Percentiles rank a stretch among this genome's conserved stretches.
phyloP scores from a whole-genome alignment of 2,329 filamentous ascomycete genomes.

The Xenoacremonium recifei region DNA sequence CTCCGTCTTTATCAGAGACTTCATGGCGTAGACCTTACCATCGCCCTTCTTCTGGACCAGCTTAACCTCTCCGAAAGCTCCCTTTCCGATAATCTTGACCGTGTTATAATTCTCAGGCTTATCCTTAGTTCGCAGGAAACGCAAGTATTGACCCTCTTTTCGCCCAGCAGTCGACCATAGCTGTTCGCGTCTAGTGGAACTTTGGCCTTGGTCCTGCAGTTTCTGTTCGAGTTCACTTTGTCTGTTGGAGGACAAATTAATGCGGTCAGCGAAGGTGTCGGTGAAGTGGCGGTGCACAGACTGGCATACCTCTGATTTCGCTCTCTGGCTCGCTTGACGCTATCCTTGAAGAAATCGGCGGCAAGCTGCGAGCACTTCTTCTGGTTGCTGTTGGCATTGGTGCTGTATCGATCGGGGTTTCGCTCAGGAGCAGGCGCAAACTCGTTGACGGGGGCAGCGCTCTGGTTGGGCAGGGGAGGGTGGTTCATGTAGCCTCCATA shows the following conservation, averaged over 20 bases:
- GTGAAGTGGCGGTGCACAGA: not conserved
- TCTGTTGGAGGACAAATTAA: slow-evolving; percentile 44
- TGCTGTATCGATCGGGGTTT: slow-evolving; percentile 76
- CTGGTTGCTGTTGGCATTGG: slow-evolving; percentile 65
- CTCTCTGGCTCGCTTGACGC: slow-evolving; percentile 91
- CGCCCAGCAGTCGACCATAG: slow-evolving; percentile 82
- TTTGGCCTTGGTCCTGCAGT: slow-evolving; percentile 72
- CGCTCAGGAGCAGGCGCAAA: slow-evolving; percentile 79
- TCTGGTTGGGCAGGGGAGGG: slow-evolving; percentile 63
- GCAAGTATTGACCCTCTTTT: slow-evolving; percentile 88
- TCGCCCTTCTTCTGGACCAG: slow-evolving; percentile 95
- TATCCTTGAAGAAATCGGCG: slow-evolving; percentile 96
- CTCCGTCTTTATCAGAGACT: slow-evolving; percentile 96
- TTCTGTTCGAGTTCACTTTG: slow-evolving; percentile 90
- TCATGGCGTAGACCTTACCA: slow-evolving; percentile 96
- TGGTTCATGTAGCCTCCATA: slow-evolving; percentile 65
- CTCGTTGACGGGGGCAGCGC: slow-evolving; percentile 62
- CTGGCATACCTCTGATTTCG: slow-evolving; percentile 79
- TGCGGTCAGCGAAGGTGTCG: slow-evolving; percentile 9
- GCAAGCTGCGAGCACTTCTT: slow-evolving; percentile 70
- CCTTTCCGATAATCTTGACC: slow-evolving; percentile 98
- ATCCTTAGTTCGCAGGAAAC: slow-evolving; percentile 91
- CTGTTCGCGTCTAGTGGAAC: slow-evolving; percentile 74
- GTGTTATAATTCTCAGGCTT: slow-evolving; percentile 93
- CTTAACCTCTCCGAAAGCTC: slow-evolving; percentile 97